phyloP scores from a whole-genome alignment of 768 basidiomycete genomes.

The Lentinula raphanica region DNA sequence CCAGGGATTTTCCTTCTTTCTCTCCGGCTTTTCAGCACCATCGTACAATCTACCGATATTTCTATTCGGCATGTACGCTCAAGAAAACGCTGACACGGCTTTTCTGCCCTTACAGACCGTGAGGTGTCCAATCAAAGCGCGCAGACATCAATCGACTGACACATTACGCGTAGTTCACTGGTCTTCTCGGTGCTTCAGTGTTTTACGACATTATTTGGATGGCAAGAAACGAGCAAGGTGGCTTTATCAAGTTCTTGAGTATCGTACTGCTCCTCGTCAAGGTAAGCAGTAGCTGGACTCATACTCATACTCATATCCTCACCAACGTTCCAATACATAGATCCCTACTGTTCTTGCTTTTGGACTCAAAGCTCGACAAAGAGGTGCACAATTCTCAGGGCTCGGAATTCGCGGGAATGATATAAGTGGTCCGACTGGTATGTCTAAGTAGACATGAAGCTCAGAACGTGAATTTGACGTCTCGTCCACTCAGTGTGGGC shows the following conservation, averaged over 20 bases:
- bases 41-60: constrained; percentile 81
- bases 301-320: too few relatives aligned
- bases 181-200: constrained; percentile 53
- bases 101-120: constrained; percentile 58
- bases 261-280: constrained; percentile 55
- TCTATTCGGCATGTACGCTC: constrained; percentile 69
- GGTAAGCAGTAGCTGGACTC: constrained; percentile 24
- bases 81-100: constrained; percentile 58
- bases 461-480: neutral
- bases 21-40: constrained; percentile 47
- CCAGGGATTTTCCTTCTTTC: constrained; percentile 58
- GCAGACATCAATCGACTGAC: neutral
- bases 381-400: constrained; percentile 51
- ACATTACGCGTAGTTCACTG: constrained; percentile 51
- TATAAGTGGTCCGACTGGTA: constrained; percentile 53
- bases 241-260: constrained; percentile 50
- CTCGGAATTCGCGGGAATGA: constrained; percentile 43
- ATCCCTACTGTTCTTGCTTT: constrained; percentile 57
- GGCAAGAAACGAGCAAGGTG: constrained; percentile 47
- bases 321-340: constrained; percentile 24
- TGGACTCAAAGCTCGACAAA: constrained; percentile 46
- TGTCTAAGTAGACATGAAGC: constrained; percentile 6
- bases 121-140: constrained; percentile 9
- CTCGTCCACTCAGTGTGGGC: constrained; percentile 54
- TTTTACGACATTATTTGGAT: constrained; percentile 74